These are phyloP conservation scores for Lactarius akahatsu DNA, from an alignment of 768 basidiomycete genomes.

Conservation along the genomic window DNA sequence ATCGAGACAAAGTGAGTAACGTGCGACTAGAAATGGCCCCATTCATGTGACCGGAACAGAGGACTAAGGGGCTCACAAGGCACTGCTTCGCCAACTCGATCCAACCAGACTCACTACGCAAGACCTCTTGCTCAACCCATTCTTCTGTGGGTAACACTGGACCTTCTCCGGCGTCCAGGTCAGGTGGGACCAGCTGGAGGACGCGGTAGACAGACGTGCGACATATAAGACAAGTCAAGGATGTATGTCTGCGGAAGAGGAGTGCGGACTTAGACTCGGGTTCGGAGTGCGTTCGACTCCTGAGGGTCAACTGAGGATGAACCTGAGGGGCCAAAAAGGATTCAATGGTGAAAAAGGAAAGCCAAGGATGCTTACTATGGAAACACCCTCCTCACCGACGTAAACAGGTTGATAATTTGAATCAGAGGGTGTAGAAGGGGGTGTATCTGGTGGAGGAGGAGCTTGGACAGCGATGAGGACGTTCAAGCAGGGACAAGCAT, in stretches of 20 bases:
- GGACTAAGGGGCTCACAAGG: conserved; percentile 52
- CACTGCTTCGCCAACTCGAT: conserved; percentile 66
- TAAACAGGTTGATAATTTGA: conserved; percentile 53
- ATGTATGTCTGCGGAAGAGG: conserved; percentile 51
- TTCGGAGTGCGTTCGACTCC: conserved; percentile 45
- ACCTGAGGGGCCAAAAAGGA: conserved; percentile 40
- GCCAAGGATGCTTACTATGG: conserved; percentile 49
- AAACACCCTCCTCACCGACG: conserved; percentile 66
- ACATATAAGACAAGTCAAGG: conserved; percentile 70
- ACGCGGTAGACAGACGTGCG: conserved; percentile 67
- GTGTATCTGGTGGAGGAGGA: conserved; percentile 34
- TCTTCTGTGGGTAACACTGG: conserved; percentile 69
- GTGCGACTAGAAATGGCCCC: not conserved
- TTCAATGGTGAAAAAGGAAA: not conserved
- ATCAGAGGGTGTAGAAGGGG: conserved; percentile 31
- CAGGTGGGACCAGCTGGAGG: conserved; percentile 54
- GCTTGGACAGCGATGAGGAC: conserved; percentile 46
- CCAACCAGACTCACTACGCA: conserved; percentile 70
- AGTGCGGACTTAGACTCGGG: conserved; percentile 26
- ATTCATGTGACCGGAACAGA: not conserved
- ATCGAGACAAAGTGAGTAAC: conserved; percentile 18
- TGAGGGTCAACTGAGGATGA: conserved; percentile 69
- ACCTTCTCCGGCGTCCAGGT: conserved; percentile 60
- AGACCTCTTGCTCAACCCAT: conserved; percentile 71
- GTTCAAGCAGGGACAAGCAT: conserved; percentile 73